Conservation (phyloP, 2,329 filamentous ascomycete species). For the Stachybotrys chlorohalonatus region DNA sequence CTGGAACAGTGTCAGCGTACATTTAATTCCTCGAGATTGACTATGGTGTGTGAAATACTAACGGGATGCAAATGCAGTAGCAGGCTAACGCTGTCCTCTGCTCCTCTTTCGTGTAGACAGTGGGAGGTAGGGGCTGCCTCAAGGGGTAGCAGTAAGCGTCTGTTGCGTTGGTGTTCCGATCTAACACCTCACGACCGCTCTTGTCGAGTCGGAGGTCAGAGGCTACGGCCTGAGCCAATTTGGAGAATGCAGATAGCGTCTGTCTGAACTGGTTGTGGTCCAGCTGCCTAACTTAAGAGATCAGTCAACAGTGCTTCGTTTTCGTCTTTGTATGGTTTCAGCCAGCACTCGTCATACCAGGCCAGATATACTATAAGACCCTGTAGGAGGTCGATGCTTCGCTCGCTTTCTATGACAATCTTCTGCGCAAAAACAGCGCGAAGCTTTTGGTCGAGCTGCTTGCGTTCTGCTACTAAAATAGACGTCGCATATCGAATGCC, state of each 20-base stretch:
- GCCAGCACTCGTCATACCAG: slow-evolving; percentile 8
- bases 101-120: slow-evolving; percentile 19
- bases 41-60: slow-evolving; percentile 1
- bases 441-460: slow-evolving; percentile 7
- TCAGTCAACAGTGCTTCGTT: not conserved
- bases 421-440: slow-evolving; percentile 12
- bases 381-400: slow-evolving; percentile 14
- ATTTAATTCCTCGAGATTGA: not conserved
- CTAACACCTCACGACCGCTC: slow-evolving; percentile 3
- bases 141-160: slow-evolving; percentile 8
- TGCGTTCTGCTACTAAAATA: slow-evolving; percentile 10
- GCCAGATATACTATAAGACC: slow-evolving; percentile 12
- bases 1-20: slow-evolving; percentile 1
- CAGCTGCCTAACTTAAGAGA: slow-evolving; percentile 3
- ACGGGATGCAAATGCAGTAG: slow-evolving; percentile 18
- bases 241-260: slow-evolving; percentile 5
- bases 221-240: slow-evolving; percentile 7
- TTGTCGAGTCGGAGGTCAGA: slow-evolving; percentile 10
- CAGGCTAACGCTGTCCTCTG: slow-evolving; percentile 18
- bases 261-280: slow-evolving; percentile 6
- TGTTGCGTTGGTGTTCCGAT: slow-evolving; percentile 5
- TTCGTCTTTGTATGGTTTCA: not conserved
- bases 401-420: slow-evolving; percentile 11
- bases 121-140: slow-evolving; percentile 2
- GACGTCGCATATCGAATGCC: slow-evolving; percentile 21